Evolutionary conservation across 352 stramenopile species (phyloP).

Genomic region (Phytophthora boehmeriae): DNA sequence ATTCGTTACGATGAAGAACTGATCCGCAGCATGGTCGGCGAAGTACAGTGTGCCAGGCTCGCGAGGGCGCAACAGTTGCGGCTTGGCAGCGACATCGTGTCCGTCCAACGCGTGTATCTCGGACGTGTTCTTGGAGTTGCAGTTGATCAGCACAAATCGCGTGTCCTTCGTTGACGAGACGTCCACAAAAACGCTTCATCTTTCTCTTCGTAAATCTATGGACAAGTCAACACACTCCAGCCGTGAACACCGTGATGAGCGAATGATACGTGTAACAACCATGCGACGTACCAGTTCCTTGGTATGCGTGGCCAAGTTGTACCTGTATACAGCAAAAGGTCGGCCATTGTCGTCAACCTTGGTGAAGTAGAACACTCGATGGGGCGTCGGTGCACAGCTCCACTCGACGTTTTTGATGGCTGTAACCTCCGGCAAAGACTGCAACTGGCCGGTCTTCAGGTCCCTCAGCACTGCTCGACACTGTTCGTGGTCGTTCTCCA

Average conservation of each 20-base stretch:
- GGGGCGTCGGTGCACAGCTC: conserved; percentile 24
- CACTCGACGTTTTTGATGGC: conserved; percentile 82
- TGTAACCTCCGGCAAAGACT: conserved; percentile 37
- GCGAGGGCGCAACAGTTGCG: conserved; percentile 54
- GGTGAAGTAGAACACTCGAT: conserved; percentile 72
- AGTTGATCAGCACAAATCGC: conserved; percentile 84
- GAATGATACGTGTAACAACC: not conserved
- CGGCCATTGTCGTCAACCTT: conserved; percentile 67
- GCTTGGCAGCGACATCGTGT: conserved; percentile 25
- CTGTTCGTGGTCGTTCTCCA: conserved; percentile 76
- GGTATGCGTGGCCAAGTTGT: conserved; percentile 47
- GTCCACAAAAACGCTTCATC: conserved; percentile 87
- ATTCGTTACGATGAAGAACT: conserved; percentile 88
- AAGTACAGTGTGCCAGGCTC: conserved; percentile 83
- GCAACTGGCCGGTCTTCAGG: conserved; percentile 35
- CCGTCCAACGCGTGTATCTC: conserved; percentile 72
- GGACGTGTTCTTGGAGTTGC: conserved; percentile 88
- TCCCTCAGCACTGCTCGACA: conserved; percentile 57
- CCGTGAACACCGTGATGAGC: not conserved
- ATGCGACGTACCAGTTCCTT: conserved; percentile 58
- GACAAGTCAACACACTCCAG: conserved; percentile 4
- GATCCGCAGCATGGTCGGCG: conserved; percentile 70
- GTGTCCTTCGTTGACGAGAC: conserved; percentile 86
- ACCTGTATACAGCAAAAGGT: conserved; percentile 68
- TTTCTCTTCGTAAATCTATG: conserved; percentile 76